Evolutionary conservation across 2,329 filamentous ascomycete species (phyloP).

Genomic region (Diaporthe citri): DNA sequence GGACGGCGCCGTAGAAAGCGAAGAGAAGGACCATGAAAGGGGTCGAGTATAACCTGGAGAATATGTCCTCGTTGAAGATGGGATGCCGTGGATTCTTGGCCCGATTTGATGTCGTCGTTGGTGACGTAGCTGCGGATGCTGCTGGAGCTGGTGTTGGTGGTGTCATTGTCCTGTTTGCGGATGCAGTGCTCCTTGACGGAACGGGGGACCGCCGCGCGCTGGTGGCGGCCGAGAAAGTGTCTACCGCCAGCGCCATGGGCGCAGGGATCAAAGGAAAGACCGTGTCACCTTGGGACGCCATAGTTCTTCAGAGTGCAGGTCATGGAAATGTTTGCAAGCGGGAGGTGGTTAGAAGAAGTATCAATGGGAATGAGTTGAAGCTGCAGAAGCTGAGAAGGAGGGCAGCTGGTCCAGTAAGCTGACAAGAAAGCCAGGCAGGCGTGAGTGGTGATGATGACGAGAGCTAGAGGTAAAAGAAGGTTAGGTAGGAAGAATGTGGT

Average conservation of each 20-base stretch:
- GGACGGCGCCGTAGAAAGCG: conserved; percentile 36
- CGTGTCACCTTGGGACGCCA: conserved; percentile 27
- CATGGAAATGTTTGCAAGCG: not conserved
- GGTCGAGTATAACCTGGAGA: conserved; percentile 30
- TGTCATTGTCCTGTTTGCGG: not conserved
- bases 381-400: no score
- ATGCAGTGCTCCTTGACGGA: not conserved
- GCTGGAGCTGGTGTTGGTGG: not conserved
- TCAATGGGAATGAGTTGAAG: not conserved
- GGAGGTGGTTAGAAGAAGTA: not conserved
- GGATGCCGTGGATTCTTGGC: conserved; percentile 14
- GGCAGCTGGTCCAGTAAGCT: not conserved
- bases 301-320: conserved; percentile 18
- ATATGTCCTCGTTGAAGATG: conserved; percentile 36
- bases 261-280: conserved; percentile 37
- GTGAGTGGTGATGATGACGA: conserved; percentile 15
- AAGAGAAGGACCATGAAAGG: conserved; percentile 36
- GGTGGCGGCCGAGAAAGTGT: conserved; percentile 32
- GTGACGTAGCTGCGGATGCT: not conserved
- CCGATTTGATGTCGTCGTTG: not conserved
- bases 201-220: conserved; percentile 24
- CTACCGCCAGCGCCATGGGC: conserved; percentile 39
- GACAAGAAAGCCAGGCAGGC: not conserved
- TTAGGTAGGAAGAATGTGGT: not conserved
- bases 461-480: not conserved